Evolutionary conservation across 169 alveolate genomes (phyloP).

Genomic region (Plasmodium ovale): DNA sequence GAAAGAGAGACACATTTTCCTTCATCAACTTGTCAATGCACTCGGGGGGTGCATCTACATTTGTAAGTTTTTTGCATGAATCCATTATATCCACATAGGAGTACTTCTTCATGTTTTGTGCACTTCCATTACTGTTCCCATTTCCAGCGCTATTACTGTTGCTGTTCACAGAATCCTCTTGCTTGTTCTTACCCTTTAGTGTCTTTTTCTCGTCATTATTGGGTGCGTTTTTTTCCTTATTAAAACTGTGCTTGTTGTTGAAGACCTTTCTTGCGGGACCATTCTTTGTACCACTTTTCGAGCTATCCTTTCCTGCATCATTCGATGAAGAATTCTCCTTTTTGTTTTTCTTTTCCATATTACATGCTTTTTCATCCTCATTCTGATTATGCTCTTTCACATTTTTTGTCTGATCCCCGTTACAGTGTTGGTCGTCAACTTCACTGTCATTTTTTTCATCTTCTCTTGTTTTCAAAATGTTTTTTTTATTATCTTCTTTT

Average conservation of each 20-base stretch:
- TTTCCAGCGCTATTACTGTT: background rate
- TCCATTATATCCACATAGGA: slow-evolving; percentile 74
- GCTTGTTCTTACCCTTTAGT: slow-evolving; percentile 21
- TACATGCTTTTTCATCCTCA: slow-evolving; percentile 13
- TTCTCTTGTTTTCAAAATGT: background rate
- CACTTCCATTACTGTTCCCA: slow-evolving; percentile 6
- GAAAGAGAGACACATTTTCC: slow-evolving; percentile 74
- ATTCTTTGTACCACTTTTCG: slow-evolving; percentile 1
- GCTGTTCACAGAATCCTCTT: slow-evolving; percentile 1
- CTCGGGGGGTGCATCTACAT: slow-evolving; percentile 72
- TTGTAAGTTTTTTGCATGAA: slow-evolving; percentile 66
- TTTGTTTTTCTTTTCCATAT: slow-evolving; percentile 33
- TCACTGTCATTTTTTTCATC: slow-evolving; percentile 16
- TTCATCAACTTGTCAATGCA: slow-evolving; percentile 72
- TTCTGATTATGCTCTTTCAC: slow-evolving; percentile 1
- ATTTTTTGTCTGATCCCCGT: background rate
- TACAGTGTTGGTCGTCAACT: slow-evolving; percentile 18
- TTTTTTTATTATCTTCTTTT: slow-evolving; percentile 4
- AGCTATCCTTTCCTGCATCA: slow-evolving; percentile 10
- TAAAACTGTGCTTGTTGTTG: background rate
- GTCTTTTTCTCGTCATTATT: slow-evolving; percentile 36
- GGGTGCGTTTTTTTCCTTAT: slow-evolving; percentile 17
- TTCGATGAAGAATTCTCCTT: background rate
- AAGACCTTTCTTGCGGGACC: background rate
- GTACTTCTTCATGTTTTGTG: slow-evolving; percentile 56